These are phyloP conservation scores for Gnomoniopsis smithogilvyi DNA, from an alignment of 2,329 filamentous ascomycete genomes.

Conservation along the genomic window DNA sequence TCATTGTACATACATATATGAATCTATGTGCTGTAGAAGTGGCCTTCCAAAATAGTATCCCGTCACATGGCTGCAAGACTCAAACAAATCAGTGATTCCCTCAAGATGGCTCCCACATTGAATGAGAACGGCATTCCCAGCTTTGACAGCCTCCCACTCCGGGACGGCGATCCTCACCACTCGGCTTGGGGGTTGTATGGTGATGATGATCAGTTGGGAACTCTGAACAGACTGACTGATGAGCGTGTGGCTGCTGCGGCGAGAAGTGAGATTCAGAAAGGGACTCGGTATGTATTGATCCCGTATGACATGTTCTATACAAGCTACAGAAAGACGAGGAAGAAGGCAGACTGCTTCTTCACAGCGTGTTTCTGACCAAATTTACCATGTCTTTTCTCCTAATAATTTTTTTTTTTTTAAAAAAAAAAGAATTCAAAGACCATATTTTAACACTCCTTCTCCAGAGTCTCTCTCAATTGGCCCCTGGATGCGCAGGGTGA, in stretches of 20 bases:
- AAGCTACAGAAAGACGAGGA: no score
- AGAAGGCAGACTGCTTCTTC: no score
- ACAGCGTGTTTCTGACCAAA: no score
- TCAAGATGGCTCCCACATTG: slow-evolving; percentile 23
- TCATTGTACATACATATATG: no score
- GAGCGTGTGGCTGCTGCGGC: slow-evolving; percentile 49
- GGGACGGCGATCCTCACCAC: slow-evolving; percentile 41
- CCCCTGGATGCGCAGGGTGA: slow-evolving; percentile 51
- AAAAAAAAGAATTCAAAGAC: neutral
- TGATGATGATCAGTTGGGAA: slow-evolving; percentile 54
- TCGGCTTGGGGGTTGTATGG: slow-evolving; percentile 51
- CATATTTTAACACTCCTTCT: neutral
- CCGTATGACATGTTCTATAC: no score
- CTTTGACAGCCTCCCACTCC: slow-evolving; percentile 45
- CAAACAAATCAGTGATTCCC: neutral
- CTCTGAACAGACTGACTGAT: slow-evolving; percentile 58
- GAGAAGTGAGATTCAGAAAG: slow-evolving; percentile 50
- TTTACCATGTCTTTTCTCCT: no score
- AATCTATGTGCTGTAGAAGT: no score
- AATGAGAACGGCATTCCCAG: slow-evolving; percentile 41
- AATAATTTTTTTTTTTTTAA: no score
- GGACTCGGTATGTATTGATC: slow-evolving; percentile 39
- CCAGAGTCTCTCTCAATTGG: slow-evolving; percentile 58
- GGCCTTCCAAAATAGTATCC: neutral
- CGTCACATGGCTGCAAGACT: slow-evolving; percentile 4